Evolutionary conservation across 495 filamentous ascomycete species (phyloP).

Genomic region (Penicillium canariense): DNA sequence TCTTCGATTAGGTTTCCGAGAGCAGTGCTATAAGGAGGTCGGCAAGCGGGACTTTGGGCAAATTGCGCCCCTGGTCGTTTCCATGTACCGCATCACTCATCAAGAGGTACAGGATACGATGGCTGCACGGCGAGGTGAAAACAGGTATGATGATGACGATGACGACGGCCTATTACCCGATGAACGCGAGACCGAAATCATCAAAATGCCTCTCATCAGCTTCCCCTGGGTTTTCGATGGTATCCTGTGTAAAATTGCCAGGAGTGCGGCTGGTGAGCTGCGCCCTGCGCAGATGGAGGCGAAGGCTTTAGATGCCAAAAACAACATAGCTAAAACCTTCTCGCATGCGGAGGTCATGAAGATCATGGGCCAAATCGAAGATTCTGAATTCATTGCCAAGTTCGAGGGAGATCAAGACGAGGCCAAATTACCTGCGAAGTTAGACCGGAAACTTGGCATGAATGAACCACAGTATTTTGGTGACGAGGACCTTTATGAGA

Average conservation of each 20-base stretch:
- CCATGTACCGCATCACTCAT: conserved; percentile 82
- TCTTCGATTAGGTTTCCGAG: conserved; percentile 65
- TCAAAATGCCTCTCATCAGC: conserved; percentile 71
- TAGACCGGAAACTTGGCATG: not conserved
- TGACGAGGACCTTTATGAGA: not conserved
- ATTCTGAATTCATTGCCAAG: not conserved
- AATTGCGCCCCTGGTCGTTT: conserved; percentile 71
- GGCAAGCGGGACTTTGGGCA: conserved; percentile 56
- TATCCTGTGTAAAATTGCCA: conserved; percentile 72
- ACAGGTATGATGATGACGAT: conserved; percentile 18
- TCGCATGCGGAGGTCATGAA: conserved; percentile 6
- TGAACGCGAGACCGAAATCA: conserved; percentile 2
- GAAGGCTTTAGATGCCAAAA: not conserved
- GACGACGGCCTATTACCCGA: conserved; percentile 19
- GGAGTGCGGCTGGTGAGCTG: not conserved
- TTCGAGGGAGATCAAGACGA: not conserved
- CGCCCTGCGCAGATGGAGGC: not conserved
- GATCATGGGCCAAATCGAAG: not conserved
- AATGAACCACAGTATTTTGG: not conserved
- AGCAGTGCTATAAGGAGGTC: conserved; percentile 59
- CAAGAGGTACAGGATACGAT: conserved; percentile 61
- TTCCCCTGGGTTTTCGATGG: conserved; percentile 88
- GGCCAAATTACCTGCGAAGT: not conserved
- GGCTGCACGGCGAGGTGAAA: conserved; percentile 9
- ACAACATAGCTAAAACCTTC: conserved; percentile 2